These are phyloP conservation scores for Amorphotheca resinae DNA, from an alignment of 495 filamentous ascomycete species.

Conservation along the genomic window DNA sequence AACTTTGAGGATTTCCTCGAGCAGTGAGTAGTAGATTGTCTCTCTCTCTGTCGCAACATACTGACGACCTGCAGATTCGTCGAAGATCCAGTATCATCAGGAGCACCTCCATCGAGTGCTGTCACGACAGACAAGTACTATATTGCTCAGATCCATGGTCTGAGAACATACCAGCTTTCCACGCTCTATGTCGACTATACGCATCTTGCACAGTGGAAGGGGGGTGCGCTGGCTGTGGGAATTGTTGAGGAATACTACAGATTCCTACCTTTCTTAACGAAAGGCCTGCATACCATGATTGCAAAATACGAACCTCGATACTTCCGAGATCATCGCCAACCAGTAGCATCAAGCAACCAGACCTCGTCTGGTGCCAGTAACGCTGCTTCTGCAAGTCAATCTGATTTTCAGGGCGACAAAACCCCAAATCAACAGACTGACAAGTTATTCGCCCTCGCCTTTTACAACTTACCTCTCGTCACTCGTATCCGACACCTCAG, in stretches of 20 bases:
- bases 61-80: slow-evolving; percentile 40
- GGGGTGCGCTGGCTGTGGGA: slow-evolving; percentile 66
- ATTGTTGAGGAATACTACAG: slow-evolving; percentile 88
- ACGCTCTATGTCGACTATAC: slow-evolving; percentile 96
- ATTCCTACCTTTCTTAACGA: slow-evolving; percentile 83
- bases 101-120: slow-evolving; percentile 60
- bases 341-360: slow-evolving; percentile 45
- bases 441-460: slow-evolving; percentile 87
- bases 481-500: slow-evolving; percentile 81
- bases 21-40: slow-evolving; percentile 35
- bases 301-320: slow-evolving; percentile 90
- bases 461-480: slow-evolving; percentile 93
- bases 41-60: background rate
- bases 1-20: slow-evolving; percentile 85
- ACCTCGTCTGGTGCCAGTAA: slow-evolving; percentile 59
- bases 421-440: slow-evolving; percentile 93
- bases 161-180: slow-evolving; percentile 74
- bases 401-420: slow-evolving; percentile 49
- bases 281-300: slow-evolving; percentile 83
- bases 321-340: slow-evolving; percentile 78
- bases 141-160: slow-evolving; percentile 85
- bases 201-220: slow-evolving; percentile 59
- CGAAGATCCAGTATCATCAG: slow-evolving; percentile 63
- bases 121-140: slow-evolving; percentile 86
- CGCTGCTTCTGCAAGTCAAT: slow-evolving; percentile 46